Base-by-base conservation (phyloP, 176 grass and related monocot genomes). In the Eragrostis nindensis region DNA sequence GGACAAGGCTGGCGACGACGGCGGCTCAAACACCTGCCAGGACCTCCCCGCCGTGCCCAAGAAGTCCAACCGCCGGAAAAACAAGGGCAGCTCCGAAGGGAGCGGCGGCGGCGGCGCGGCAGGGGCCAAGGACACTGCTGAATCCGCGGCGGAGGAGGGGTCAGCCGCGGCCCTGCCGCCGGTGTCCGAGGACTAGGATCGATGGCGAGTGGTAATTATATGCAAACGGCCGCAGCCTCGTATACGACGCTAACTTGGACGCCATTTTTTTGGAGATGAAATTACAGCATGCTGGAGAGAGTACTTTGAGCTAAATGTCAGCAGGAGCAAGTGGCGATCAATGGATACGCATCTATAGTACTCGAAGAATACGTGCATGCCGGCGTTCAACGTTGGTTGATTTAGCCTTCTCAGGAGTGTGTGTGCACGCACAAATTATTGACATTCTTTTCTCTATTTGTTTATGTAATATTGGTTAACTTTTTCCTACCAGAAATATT, bases 41-140 rank as follows among this genome's bases (percentile, higher is more conserved):
- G 90, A 91, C 52, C 77, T 87, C 43, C 95, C 95, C 40, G 83
- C 86, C 5, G 82, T 94, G n/a, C 95, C 95, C 29, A 98, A 98
- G 86, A 89, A 98, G 57, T 86, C 91, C 29, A 91, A 69, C 64
- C 88, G 92, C 47, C 72, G 86, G 78, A 90, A 84, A 84, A 85
- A 68, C 79, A 97, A 94, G 83, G 80, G 65, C 43, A 70, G 77
- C 61, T 75, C 88, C 0, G 84, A 79, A 22, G 89, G 70, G 30
- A 76, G 17, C 48, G 82, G 82, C 3, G 66, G 78, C 39, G 11
- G 46, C 30, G 5, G 32, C 85, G 62, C 3, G 66, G 78, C 39
- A 9, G 46, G 24, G 5, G 32, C 85, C 62, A 87, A 85, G 24
- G 78, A 66, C 55, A 67, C 62, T 72, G 39, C 74, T 3, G 80